Evolutionary conservation across 192 early-diverging fungal species (phyloP).

Genomic region (Entomortierella lignicola): DNA sequence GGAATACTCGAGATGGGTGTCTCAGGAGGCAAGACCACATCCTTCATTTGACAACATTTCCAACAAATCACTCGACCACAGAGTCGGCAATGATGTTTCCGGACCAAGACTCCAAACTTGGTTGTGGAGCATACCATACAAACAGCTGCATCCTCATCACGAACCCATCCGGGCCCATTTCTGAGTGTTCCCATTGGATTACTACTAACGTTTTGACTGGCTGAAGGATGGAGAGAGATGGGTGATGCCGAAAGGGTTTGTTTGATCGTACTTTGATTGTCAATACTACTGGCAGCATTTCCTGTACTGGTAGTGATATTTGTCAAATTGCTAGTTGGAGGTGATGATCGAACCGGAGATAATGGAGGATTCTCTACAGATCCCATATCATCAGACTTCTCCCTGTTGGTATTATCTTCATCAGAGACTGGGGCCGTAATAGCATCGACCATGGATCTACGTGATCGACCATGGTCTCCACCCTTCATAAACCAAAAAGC

Average conservation of each 20-base stretch:
- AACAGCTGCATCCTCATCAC: constrained; percentile 46
- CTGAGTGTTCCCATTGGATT: constrained; percentile 19
- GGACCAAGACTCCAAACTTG: constrained; percentile 47
- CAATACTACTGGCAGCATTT: neutral
- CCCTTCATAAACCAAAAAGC: constrained; percentile 42
- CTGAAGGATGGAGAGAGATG: constrained; percentile 6
- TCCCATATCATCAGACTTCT: neutral
- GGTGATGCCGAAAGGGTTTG: neutral
- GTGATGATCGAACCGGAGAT: neutral
- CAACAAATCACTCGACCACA: constrained; percentile 76
- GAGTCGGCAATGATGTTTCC: constrained; percentile 77
- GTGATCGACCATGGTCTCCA: neutral
- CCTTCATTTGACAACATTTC: constrained; percentile 64
- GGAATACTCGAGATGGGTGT: neutral
- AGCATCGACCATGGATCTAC: neutral
- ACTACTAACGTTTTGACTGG: neutral
- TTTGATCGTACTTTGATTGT: neutral
- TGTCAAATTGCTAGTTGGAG: neutral
- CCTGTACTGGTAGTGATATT: neutral
- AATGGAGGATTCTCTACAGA: neutral
- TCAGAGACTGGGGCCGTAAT: neutral
- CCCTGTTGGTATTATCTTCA: constrained; percentile 2
- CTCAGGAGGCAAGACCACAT: constrained; percentile 7
- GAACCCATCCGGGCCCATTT: constrained; percentile 43
- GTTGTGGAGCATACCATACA: constrained; percentile 50